A percentile compares a stretch with the other conserved stretches of the same genome.
Conservation (phyloP, 2,329 filamentous ascomycete genomes). For the Apiospora hydei region DNA sequence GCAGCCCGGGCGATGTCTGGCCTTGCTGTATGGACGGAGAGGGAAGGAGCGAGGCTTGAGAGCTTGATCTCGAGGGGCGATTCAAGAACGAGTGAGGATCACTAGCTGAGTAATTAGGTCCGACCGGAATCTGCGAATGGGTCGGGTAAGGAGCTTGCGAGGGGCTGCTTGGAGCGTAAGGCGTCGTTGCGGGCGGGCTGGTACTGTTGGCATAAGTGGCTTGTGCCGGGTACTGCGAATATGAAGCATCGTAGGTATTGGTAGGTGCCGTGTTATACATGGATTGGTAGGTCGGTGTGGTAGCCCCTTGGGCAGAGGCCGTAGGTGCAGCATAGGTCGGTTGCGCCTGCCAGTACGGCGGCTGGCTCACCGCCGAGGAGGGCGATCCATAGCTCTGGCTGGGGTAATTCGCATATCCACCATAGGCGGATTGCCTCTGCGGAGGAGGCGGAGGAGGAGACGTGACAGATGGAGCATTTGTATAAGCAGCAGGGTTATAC, state of each 20-base stretch:
- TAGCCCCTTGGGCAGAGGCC: slow-evolving; percentile 39
- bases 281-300: slow-evolving; percentile 40
- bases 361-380: slow-evolving; percentile 38
- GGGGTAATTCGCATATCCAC: slow-evolving; percentile 56
- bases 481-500: slow-evolving; percentile 67
- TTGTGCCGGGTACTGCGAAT: slow-evolving; percentile 40
- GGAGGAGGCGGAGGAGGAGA: slow-evolving; percentile 44
- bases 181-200: slow-evolving; percentile 46
- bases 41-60: slow-evolving; percentile 55
- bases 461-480: slow-evolving; percentile 41
- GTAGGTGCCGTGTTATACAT: slow-evolving; percentile 49
- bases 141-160: slow-evolving; percentile 60
- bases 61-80: slow-evolving; percentile 56
- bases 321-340: slow-evolving; percentile 37
- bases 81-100: slow-evolving; percentile 54
- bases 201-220: slow-evolving; percentile 47
- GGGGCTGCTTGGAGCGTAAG: slow-evolving; percentile 41
- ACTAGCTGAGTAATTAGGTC: slow-evolving; percentile 55
- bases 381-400: slow-evolving; percentile 45
- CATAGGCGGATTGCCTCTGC: slow-evolving; percentile 60
- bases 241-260: slow-evolving; percentile 42
- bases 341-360: slow-evolving; percentile 42
- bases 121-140: slow-evolving; percentile 60
- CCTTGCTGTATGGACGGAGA: slow-evolving; percentile 53
- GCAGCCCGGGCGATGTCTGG: slow-evolving; percentile 52